These are phyloP conservation scores for Penicillium crustosum DNA, from an alignment of 2,329 filamentous ascomycete genomes.

Conservation along the genomic window DNA sequence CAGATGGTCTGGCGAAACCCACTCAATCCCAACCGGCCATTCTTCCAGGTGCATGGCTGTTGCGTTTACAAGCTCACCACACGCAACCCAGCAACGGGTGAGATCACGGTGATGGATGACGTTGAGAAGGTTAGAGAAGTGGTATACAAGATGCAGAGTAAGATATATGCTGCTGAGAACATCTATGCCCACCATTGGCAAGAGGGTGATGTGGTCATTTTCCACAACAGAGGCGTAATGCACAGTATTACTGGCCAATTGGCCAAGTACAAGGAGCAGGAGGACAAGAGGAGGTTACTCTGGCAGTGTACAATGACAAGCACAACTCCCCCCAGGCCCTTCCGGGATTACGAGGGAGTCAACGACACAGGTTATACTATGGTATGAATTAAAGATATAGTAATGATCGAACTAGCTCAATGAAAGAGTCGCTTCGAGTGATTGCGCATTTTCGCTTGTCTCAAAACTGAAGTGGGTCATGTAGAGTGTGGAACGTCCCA, in stretches of 20 bases:
- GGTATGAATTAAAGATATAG: not conserved
- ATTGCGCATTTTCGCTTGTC: no score
- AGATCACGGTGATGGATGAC: constrained; percentile 11
- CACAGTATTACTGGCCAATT: constrained; percentile 18
- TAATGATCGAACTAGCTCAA: not conserved
- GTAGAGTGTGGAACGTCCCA: constrained; percentile 23
- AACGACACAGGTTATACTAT: constrained; percentile 10
- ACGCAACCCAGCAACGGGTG: constrained; percentile 4
- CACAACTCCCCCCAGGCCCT: constrained; percentile 6
- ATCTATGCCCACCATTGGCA: constrained; percentile 17
- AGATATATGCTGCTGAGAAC: constrained; percentile 13
- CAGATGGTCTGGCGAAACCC: constrained; percentile 16
- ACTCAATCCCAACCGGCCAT: constrained; percentile 9
- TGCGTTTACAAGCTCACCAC: constrained; percentile 15
- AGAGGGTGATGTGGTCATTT: constrained; percentile 15
- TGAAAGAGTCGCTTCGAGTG: no score
- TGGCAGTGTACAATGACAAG: constrained; percentile 19
- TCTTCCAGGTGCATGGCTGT: constrained; percentile 15
- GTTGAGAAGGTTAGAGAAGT: constrained; percentile 7
- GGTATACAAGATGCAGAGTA: constrained; percentile 15
- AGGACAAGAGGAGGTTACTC: constrained; percentile 12
- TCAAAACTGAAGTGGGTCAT: constrained; percentile 6
- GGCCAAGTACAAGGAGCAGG: constrained; percentile 6
- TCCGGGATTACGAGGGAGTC: constrained; percentile 5
- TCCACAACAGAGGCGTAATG: constrained; percentile 16